A percentile compares a stretch with the other conserved stretches of the same genome.
Evolutionary conservation across 345 rosid species (phyloP).

Genomic region (Microcos paniculata): DNA sequence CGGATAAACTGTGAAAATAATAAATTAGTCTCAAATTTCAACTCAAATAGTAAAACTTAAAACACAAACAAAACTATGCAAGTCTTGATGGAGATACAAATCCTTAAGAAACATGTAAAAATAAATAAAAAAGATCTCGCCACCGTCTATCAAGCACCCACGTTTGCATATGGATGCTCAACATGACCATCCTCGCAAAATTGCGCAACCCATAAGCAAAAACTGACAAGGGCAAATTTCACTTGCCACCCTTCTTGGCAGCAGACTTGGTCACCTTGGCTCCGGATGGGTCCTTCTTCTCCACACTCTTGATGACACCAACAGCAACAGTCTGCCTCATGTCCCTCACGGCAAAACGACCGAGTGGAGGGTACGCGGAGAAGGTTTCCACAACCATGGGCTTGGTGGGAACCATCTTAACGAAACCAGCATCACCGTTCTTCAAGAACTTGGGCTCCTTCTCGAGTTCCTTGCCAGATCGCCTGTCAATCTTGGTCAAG

Average conservation of each 20-base stretch:
- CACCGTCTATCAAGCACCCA: background rate
- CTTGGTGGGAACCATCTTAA: constrained; percentile 80
- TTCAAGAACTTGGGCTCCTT: too few relatives aligned
- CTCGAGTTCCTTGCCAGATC: too few relatives aligned
- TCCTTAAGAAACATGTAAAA: background rate
- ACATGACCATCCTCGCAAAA: background rate
- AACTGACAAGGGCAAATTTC: background rate
- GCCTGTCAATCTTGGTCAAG: too few relatives aligned
- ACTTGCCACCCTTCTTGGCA: constrained; percentile 40
- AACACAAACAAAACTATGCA: background rate
- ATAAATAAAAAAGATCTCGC: background rate
- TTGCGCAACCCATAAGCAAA: background rate
- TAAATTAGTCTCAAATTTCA: background rate
- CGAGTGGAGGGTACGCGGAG: constrained; percentile 74
- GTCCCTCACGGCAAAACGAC: constrained; percentile 85
- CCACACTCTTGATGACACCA: constrained; percentile 14
- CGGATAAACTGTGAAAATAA: background rate
- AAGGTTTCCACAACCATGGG: constrained; percentile 92
- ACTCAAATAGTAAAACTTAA: too few relatives aligned
- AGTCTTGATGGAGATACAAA: background rate
- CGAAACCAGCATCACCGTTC: too few relatives aligned
- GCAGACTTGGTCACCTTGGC: constrained; percentile 18
- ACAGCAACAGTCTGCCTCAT: constrained; percentile 80
- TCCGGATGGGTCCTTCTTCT: constrained; percentile 12
- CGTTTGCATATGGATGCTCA: background rate